Base-by-base conservation (phyloP, 2,329 filamentous ascomycete species). In the Zelopaecilomyces penicillatus region DNA sequence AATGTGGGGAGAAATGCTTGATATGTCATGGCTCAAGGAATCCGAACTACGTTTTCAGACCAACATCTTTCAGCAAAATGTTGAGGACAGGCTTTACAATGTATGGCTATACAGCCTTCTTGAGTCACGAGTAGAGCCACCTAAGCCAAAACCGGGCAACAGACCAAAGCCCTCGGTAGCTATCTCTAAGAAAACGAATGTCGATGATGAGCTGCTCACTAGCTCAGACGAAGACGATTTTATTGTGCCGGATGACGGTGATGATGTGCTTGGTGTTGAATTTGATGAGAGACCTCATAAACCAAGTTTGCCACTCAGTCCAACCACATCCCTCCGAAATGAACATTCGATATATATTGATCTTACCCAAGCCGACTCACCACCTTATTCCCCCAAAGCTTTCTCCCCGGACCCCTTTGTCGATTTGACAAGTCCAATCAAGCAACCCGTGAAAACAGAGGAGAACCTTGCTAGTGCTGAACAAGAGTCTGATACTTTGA, bases 31-130 rank as follows among this genome's bases (percentile, higher is more conserved):
- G 76, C 59, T 63, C 8, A 75, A 66, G 6, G 64, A 67, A 26
- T 54, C 62, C 1, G 70, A 80, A 10, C 57, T 93, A 10, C 64
- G 69, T 28, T 65, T 63, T 5, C 76, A 80, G 53, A 80, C 80
- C 40, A 62, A 65, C 8, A 73, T 66, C 32, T 65, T 95, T 44
- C 80, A 91, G 47, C 66, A 70, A 4, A 87, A 73, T 4, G 64
- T 95, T 1, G 73, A 77, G 32, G 74, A 84, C 44, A 74, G 76
- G 40, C 67, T 82, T 54, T 62, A 76, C 34, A 59, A 72, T 6
- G 55, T 57, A 6, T 83, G 76, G 76, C 57, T 68, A 3, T 65
- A 75, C n/a, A 51, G 59, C 5, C 52, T 75, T 27, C 63, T 81
- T 4, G 61, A 63, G 34, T 66, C 65, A 12, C 66, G 64, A 5